Percentiles rank a stretch among this genome's conserved stretches.
phyloP scores from a whole-genome alignment of 2,329 filamentous ascomycete species.

The Ophiostoma sp. region DNA sequence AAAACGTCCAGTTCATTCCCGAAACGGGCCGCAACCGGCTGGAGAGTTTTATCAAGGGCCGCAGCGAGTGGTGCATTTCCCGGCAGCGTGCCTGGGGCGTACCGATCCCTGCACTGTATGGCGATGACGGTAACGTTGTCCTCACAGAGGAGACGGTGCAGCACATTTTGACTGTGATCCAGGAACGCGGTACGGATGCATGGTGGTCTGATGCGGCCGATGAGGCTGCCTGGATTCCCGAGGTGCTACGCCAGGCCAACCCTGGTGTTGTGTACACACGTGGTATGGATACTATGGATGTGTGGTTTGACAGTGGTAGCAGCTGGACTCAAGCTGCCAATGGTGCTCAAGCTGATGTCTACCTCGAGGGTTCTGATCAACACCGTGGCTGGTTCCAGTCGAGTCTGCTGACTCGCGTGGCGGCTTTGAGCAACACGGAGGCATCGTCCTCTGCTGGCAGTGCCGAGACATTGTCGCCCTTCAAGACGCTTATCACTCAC shows the following conservation, averaged over 20 bases:
- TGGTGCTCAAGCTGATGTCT: conserved; percentile 70
- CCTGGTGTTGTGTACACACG: conserved; percentile 62
- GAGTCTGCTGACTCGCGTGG: conserved; percentile 82
- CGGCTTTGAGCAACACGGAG: conserved; percentile 49
- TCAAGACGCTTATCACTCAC: conserved; percentile 88
- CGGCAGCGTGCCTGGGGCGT: conserved; percentile 95
- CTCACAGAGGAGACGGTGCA: conserved; percentile 76
- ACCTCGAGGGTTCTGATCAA: conserved; percentile 92
- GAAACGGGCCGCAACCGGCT: conserved; percentile 71
- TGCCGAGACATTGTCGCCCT: conserved; percentile 59
- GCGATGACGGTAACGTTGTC: conserved; percentile 71
- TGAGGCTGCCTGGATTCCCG: conserved; percentile 75
- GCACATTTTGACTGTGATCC: conserved; percentile 79
- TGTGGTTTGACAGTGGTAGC: conserved; percentile 98
- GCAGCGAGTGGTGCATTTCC: conserved; percentile 98
- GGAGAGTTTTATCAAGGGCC: conserved; percentile 80
- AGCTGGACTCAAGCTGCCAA: conserved; percentile 69
- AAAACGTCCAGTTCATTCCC: conserved; percentile 76
- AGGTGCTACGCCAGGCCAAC: conserved; percentile 52
- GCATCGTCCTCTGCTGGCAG: not conserved
- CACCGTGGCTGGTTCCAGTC: conserved; percentile 99
- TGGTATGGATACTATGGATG: conserved; percentile 95
- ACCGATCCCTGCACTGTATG: conserved; percentile 88
- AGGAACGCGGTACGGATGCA: conserved; percentile 77
- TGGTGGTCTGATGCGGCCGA: conserved; percentile 87